Conservation (phyloP, 116 monocot genomes). For the Dioscorea cayenensis region DNA sequence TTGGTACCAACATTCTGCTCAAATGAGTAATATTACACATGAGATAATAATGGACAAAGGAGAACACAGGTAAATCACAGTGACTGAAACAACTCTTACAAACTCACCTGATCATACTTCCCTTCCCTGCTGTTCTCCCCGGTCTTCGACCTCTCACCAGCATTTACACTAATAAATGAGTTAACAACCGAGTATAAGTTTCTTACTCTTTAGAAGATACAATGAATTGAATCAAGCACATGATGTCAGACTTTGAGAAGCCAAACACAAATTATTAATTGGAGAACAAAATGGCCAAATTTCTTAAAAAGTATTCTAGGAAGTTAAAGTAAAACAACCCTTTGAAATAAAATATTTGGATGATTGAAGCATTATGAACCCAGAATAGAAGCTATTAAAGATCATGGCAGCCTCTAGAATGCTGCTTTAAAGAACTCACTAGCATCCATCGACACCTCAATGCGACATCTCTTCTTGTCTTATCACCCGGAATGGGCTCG, state of each 20-base stretch:
- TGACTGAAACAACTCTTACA: too few species aligned
- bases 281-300: background rate
- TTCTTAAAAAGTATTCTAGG: background rate
- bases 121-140: too few species aligned
- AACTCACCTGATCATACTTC: too few species aligned
- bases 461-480: conserved; percentile 55
- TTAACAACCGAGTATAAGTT: background rate
- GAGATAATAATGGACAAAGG: too few species aligned
- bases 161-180: background rate
- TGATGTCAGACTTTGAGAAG: background rate
- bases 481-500: conserved; percentile 37
- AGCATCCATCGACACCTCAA: conserved; percentile 44
- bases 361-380: background rate
- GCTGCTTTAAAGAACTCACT: conserved; percentile 22
- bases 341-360: background rate
- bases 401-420: background rate
- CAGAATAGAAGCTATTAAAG: background rate
- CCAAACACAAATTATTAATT: background rate
- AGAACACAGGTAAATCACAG: too few species aligned
- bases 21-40: too few species aligned
- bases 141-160: too few species aligned
- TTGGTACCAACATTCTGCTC: too few species aligned
- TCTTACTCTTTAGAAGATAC: background rate
- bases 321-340: background rate
- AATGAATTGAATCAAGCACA: background rate